These are phyloP conservation scores for Stentor coeruleus DNA, from an alignment of 73 alveolate species.

Conservation along the genomic window DNA sequence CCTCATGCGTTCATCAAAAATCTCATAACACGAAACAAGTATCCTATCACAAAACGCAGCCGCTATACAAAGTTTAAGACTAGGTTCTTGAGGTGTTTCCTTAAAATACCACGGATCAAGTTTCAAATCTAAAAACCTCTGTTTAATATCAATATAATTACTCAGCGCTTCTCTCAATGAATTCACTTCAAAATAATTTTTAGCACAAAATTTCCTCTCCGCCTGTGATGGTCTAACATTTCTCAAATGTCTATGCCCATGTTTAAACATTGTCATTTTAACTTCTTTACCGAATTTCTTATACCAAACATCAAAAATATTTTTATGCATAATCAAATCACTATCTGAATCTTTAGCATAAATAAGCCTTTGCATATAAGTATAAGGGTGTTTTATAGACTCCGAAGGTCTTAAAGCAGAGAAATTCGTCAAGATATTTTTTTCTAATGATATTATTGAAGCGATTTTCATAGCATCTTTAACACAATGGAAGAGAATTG, in stretches of 20 bases:
- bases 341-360: neutral
- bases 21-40: neutral
- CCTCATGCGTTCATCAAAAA: neutral
- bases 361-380: neutral
- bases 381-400: neutral
- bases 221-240: neutral
- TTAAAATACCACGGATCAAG: neutral
- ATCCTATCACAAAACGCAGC: conserved; percentile 13
- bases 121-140: neutral
- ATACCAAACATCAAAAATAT: neutral
- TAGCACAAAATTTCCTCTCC: neutral
- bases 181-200: neutral
- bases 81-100: neutral
- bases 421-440: conserved; percentile 42
- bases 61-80: neutral
- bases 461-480: conserved; percentile 72
- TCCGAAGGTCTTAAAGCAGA: neutral
- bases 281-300: neutral
- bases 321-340: neutral
- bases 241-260: neutral
- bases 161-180: neutral
- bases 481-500: conserved; percentile 74
- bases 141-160: neutral
- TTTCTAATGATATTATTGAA: conserved; percentile 62
- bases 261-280: neutral